phyloP scores from a whole-genome alignment of 345 rosid species.

The Hibiscus tridactylites region DNA sequence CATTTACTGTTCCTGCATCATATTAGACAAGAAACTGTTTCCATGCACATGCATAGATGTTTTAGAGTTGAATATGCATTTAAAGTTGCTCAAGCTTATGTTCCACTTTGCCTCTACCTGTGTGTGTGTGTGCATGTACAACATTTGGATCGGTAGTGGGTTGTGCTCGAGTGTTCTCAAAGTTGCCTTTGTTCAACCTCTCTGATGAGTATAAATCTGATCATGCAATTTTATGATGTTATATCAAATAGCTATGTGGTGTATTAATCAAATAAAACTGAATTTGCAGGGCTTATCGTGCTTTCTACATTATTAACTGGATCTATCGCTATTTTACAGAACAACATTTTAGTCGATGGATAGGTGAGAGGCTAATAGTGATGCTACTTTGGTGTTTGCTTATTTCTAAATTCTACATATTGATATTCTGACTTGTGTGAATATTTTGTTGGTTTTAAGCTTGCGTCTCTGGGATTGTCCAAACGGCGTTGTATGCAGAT shows the following conservation, averaged over 20 bases:
- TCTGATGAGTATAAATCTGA: not conserved
- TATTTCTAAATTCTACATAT: conserved; percentile 1
- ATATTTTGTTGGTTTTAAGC: conserved; percentile 37
- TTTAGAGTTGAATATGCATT: not conserved
- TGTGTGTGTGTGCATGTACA: too few species aligned
- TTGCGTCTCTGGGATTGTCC: conserved; percentile 74
- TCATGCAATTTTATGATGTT: too few species aligned
- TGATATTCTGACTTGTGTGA: conserved; percentile 8
- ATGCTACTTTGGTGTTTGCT: not conserved
- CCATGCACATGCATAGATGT: not conserved
- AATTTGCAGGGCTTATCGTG: conserved; percentile 72
- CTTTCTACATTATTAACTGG: conserved; percentile 82
- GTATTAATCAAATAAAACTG: not conserved
- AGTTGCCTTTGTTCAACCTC: not conserved
- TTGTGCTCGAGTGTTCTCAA: not conserved
- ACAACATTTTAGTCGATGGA: conserved; percentile 63
- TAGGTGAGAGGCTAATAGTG: conserved; percentile 35
- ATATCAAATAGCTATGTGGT: not conserved
- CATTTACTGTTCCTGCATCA: too few species aligned
- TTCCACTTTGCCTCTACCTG: too few species aligned
- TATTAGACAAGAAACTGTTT: not conserved
- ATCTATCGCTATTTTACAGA: conserved; percentile 69
- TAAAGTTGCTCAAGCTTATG: not conserved
- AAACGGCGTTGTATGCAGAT: conserved; percentile 84
- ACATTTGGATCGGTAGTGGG: too few species aligned